Percentiles rank a stretch among this genome's conserved stretches.
Evolutionary conservation across 2,329 filamentous ascomycete species (phyloP).

Genomic region (Trichoderma simmonsii): DNA sequence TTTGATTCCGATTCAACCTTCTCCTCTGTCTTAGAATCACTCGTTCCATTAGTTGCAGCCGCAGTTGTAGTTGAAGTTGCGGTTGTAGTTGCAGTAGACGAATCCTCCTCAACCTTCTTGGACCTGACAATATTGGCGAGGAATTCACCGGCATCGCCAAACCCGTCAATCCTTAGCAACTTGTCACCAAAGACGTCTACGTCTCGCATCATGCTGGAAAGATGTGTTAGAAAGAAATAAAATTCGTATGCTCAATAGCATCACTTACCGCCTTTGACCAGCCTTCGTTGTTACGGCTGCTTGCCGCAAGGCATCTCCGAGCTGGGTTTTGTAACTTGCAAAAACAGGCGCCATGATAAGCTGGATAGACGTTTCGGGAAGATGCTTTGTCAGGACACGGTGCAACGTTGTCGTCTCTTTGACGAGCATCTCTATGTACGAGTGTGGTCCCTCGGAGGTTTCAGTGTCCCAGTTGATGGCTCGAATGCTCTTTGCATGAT

Average conservation of each 20-base stretch:
- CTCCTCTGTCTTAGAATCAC: constrained; percentile 19
- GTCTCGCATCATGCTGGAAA: constrained; percentile 68
- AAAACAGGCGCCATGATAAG: constrained; percentile 89
- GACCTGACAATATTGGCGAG: constrained; percentile 62
- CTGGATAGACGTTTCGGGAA: constrained; percentile 71
- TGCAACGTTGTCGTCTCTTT: constrained; percentile 85
- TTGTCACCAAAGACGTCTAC: constrained; percentile 68
- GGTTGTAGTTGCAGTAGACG: constrained; percentile 8
- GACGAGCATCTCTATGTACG: constrained; percentile 81
- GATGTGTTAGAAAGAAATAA: background rate
- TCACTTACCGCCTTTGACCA: constrained; percentile 67
- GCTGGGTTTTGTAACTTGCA: constrained; percentile 73
- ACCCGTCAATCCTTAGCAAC: constrained; percentile 75
- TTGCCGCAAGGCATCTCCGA: constrained; percentile 67
- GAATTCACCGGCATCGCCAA: constrained; percentile 68
- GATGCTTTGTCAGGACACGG: constrained; percentile 76
- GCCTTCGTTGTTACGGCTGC: constrained; percentile 61
- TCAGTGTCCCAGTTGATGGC: constrained; percentile 69
- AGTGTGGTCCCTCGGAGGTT: constrained; percentile 46
- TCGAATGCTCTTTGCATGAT: constrained; percentile 72
- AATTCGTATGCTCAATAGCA: background rate
- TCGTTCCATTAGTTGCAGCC: constrained; percentile 16
- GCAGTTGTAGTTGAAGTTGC: background rate
- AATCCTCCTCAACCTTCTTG: constrained; percentile 46
- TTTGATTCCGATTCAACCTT: constrained; percentile 21